These are phyloP conservation scores for Ustilago lituana DNA, from an alignment of 1,284 basidiomycete genomes.

Conservation along the genomic window DNA sequence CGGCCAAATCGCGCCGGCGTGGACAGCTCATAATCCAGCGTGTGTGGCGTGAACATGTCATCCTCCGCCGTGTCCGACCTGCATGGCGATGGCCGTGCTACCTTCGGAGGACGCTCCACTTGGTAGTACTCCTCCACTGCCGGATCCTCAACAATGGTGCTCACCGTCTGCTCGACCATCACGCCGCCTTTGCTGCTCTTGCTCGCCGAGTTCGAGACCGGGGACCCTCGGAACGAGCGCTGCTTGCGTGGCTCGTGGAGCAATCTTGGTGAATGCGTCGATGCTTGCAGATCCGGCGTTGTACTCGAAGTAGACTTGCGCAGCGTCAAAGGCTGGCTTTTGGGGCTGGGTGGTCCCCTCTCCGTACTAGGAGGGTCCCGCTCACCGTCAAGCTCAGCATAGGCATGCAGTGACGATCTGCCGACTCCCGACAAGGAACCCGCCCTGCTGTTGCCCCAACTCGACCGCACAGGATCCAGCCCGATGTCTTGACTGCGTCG, in stretches of 20 bases:
- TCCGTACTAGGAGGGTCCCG: not conserved
- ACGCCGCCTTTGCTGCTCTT: conserved; percentile 19
- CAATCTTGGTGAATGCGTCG: not conserved
- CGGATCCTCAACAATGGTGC: conserved; percentile 31
- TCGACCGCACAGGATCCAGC: conserved; percentile 5
- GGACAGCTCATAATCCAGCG: conserved; percentile 1
- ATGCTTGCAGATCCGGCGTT: conserved; percentile 18
- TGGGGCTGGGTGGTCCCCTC: conserved; percentile 1
- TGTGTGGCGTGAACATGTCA: conserved; percentile 8
- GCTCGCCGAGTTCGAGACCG: conserved; percentile 2
- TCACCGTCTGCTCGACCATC: conserved; percentile 34
- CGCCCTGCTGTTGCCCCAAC: conserved; percentile 3
- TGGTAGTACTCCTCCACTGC: conserved; percentile 17
- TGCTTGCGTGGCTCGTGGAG: conserved; percentile 6
- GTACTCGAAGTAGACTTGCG: conserved; percentile 6
- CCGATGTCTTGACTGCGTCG: conserved; percentile 15
- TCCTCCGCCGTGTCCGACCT: conserved; percentile 9
- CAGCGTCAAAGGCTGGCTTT: conserved; percentile 13
- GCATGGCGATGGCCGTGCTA: conserved; percentile 4
- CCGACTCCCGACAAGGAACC: conserved; percentile 6
- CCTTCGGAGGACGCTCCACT: conserved; percentile 11
- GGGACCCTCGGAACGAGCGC: conserved; percentile 10
- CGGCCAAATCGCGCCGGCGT: conserved; percentile 9
- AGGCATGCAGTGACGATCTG: conserved; percentile 15
- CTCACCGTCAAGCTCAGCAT: conserved; percentile 22